Evolutionary conservation across 1,139 yeast genomes (phyloP).

Genomic region (Saccharomycopsis hybrid): DNA sequence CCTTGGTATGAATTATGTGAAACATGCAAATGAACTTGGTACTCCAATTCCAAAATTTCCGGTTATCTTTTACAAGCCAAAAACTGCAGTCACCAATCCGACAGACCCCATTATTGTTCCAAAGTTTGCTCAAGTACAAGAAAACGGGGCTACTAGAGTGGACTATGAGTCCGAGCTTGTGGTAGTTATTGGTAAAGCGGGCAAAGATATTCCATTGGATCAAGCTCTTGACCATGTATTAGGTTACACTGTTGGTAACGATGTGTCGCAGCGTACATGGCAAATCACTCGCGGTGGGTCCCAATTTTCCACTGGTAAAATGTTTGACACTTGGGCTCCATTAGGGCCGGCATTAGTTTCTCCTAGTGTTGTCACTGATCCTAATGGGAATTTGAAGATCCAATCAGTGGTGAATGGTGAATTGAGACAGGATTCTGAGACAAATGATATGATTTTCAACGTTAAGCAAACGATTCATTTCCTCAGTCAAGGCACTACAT

Average conservation of each 20-base stretch:
- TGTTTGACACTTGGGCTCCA: slow-evolving; percentile 52
- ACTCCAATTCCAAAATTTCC: slow-evolving; percentile 39
- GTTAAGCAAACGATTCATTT: slow-evolving; percentile 41
- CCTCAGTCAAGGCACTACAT: slow-evolving; percentile 45
- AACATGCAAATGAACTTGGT: slow-evolving; percentile 32
- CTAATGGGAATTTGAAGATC: slow-evolving; percentile 32
- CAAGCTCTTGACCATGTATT: slow-evolving; percentile 42
- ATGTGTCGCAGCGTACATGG: slow-evolving; percentile 50
- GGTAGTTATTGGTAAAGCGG: slow-evolving; percentile 45
- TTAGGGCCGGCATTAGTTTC: slow-evolving; percentile 47
- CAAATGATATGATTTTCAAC: slow-evolving; percentile 43
- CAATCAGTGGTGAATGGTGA: slow-evolving; percentile 38
- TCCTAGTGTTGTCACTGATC: slow-evolving; percentile 29
- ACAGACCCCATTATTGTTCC: slow-evolving; percentile 38
- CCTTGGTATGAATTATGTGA: slow-evolving; percentile 34
- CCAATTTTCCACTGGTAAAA: slow-evolving; percentile 46
- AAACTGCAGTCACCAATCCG: slow-evolving; percentile 36
- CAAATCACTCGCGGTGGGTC: slow-evolving; percentile 42
- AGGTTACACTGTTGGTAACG: slow-evolving; percentile 50
- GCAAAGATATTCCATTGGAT: slow-evolving; percentile 36
- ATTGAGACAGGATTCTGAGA: slow-evolving; percentile 38
- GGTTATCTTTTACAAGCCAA: slow-evolving; percentile 42
- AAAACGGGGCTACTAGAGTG: slow-evolving; percentile 26
- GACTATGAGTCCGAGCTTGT: slow-evolving; percentile 53
- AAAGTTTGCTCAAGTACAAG: slow-evolving; percentile 32